phyloP scores from a whole-genome alignment of 1,139 yeast species.

The Sugiyamaella japonica region DNA sequence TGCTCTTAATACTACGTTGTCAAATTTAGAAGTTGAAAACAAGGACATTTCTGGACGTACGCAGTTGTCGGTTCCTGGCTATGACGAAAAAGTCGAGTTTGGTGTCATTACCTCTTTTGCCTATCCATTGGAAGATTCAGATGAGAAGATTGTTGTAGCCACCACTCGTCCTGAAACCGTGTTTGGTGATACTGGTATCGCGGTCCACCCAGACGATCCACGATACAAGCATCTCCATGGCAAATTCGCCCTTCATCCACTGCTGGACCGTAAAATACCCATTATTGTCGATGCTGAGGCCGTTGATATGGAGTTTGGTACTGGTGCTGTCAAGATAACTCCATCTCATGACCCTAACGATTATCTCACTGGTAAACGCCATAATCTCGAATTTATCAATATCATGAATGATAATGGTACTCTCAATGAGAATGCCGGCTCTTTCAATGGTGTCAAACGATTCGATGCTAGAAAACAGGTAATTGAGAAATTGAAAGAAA shows the following conservation, averaged over 20 bases:
- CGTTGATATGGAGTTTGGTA: constrained; percentile 98
- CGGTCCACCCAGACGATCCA: constrained; percentile 92
- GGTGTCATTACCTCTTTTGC: constrained; percentile 96
- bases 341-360: constrained; percentile 99
- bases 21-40: constrained; percentile 94
- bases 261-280: constrained; percentile 81
- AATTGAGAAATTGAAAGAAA: constrained; percentile 73
- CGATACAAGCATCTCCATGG: constrained; percentile 96
- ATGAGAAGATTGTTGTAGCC: constrained; percentile 87
- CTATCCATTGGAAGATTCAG: constrained; percentile 83
- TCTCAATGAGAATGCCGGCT: constrained; percentile 87
- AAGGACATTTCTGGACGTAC: constrained; percentile 85
- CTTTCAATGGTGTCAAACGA: constrained; percentile 84
- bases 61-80: constrained; percentile 79
- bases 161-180: constrained; percentile 99
- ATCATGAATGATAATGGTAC: constrained; percentile 91
- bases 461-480: constrained; percentile 90
- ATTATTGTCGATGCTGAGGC: constrained; percentile 88
- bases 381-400: constrained; percentile 81
- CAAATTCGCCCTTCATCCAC: constrained; percentile 86
- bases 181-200: constrained; percentile 97
- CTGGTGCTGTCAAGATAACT: constrained; percentile 99
- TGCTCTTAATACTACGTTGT: constrained; percentile 88
- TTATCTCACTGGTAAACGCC: constrained; percentile 94
- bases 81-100: constrained; percentile 86